Conservation (phyloP, 1,284 basidiomycete species). For the Heterobasidion occidentale region DNA sequence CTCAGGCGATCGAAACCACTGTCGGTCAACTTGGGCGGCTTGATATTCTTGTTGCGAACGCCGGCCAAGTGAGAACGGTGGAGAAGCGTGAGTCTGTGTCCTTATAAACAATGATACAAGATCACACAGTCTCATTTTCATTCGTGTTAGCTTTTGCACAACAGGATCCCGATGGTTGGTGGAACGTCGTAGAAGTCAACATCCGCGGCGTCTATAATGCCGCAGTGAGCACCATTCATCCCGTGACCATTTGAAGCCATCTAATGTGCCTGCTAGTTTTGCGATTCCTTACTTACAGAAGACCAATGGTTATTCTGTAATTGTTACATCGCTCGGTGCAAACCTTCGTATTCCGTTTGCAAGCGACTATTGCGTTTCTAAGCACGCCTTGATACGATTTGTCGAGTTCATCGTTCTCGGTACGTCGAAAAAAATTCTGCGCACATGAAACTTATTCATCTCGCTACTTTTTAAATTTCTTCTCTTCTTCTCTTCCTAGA, state of each 20-base stretch:
- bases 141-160: neutral
- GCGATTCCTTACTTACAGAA: constrained; percentile 3
- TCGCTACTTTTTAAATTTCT: neutral
- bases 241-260: neutral
- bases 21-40: constrained; percentile 9
- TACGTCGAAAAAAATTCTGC: neutral
- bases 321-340: constrained; percentile 4
- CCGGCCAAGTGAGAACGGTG: neutral
- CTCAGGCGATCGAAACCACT: constrained; percentile 3
- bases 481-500: neutral
- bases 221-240: neutral
- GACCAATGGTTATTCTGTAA: constrained; percentile 5
- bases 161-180: constrained; percentile 1
- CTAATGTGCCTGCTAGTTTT: neutral
- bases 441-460: too few species aligned
- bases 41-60: constrained; percentile 13
- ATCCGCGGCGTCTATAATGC: constrained; percentile 4
- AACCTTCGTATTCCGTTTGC: constrained; percentile 1
- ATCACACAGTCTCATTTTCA: neutral
- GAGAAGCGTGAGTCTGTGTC: neutral
- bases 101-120: too few species aligned
- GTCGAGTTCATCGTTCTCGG: constrained; percentile 10
- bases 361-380: constrained; percentile 7
- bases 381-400: constrained; percentile 5
- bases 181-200: constrained; percentile 5